Percentiles rank a stretch among this genome's conserved stretches.
phyloP scores from a whole-genome alignment of 495 filamentous ascomycete genomes.

The Chlorociboria aeruginascens region DNA sequence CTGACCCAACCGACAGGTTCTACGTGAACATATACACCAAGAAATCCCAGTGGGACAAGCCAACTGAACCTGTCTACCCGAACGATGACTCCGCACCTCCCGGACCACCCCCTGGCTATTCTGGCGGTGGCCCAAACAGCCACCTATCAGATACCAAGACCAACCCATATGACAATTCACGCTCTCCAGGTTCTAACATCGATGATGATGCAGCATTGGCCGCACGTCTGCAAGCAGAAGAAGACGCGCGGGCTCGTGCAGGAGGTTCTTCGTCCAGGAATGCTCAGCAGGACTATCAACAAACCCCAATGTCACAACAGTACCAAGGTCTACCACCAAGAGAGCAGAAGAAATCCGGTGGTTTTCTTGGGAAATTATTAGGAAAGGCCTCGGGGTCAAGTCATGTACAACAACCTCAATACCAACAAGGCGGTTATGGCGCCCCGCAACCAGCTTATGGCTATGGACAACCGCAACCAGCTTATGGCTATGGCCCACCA shows the following conservation, averaged over 20 bases:
- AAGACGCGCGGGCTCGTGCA: slow-evolving; percentile 48
- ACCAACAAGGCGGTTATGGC: slow-evolving; percentile 12
- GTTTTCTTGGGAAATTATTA: slow-evolving; percentile 40
- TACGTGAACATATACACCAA: slow-evolving; percentile 80
- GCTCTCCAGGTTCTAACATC: slow-evolving; percentile 25
- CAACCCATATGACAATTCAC: slow-evolving; percentile 37
- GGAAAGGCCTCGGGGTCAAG: slow-evolving; percentile 22
- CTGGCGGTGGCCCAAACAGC: slow-evolving; percentile 20
- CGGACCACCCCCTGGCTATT: slow-evolving; percentile 56
- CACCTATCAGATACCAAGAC: slow-evolving; percentile 42
- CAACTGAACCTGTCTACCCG: slow-evolving; percentile 48
- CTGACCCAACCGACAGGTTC: slow-evolving; percentile 43
- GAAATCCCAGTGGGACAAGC: slow-evolving; percentile 77
- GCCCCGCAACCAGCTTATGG: slow-evolving; percentile 7
- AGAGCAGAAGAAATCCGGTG: slow-evolving; percentile 25
- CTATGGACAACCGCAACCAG: slow-evolving; percentile 4
- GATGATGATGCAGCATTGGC: slow-evolving; percentile 66
- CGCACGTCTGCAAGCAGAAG: slow-evolving; percentile 68
- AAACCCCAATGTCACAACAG: slow-evolving; percentile 20
- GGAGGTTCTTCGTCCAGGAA: slow-evolving; percentile 4
- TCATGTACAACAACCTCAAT: background rate
- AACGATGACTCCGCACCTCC: slow-evolving; percentile 30
- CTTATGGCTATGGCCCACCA: slow-evolving; percentile 8
- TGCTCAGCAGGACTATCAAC: slow-evolving; percentile 17
- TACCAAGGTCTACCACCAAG: slow-evolving; percentile 17